Percentiles rank a stretch among this genome's conserved stretches.
phyloP scores from a whole-genome alignment of 495 filamentous ascomycete genomes.

The Penicillium goetzii region DNA sequence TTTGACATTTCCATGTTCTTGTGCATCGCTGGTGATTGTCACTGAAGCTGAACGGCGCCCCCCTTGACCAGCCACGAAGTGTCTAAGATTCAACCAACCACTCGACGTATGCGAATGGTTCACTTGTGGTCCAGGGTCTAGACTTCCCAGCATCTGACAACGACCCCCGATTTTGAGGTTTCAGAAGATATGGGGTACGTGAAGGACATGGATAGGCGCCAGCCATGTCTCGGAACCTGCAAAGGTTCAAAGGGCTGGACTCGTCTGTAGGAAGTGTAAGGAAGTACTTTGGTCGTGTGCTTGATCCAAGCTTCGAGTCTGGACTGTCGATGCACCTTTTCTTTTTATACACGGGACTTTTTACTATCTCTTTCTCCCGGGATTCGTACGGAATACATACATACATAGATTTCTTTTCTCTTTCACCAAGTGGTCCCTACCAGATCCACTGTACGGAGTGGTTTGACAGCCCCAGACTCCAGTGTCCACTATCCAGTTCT shows the following conservation, averaged over 20 bases:
- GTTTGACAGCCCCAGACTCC: background rate
- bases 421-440: background rate
- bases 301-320: constrained; percentile 3
- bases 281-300: background rate
- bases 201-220: constrained; percentile 6
- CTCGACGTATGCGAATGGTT: background rate
- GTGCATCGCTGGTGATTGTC: background rate
- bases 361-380: background rate
- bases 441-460: constrained; percentile 1
- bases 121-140: background rate
- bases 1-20: background rate
- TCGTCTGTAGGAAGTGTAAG: background rate
- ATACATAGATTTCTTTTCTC: background rate
- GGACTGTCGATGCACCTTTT: constrained; percentile 1
- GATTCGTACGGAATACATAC: background rate
- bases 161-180: background rate
- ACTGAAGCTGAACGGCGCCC: background rate
- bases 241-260: background rate
- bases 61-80: background rate
- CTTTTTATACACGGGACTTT: background rate
- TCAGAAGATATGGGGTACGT: constrained; percentile 6
- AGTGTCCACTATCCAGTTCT: background rate
- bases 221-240: constrained; percentile 4
- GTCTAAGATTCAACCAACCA: background rate
- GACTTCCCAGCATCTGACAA: background rate